Evolutionary conservation across 2,329 filamentous ascomycete genomes (phyloP), one percentile per base, ranked within the genome.

Genomic region (Fragosphaeria purpurea): DNA sequence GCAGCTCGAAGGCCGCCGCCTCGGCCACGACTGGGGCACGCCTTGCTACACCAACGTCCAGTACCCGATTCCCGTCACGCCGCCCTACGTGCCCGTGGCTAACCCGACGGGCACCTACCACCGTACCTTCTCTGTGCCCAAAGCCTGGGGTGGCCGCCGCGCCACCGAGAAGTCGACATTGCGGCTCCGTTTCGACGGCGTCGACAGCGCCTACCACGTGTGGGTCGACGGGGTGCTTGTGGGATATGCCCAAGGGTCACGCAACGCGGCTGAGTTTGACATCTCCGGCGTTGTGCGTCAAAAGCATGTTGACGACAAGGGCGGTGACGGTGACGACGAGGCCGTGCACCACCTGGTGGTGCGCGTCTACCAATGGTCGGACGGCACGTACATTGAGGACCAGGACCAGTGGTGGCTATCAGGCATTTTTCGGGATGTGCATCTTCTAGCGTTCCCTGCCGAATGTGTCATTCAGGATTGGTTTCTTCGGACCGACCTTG

Each of bases 241-340:
- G 2, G 84, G 84, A 3, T 87, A 86, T 58, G 78, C 78, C 3
- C 82, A 87, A 59, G 84, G 83, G 0, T 77, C 77, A 8, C 71
- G 83, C 39, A 87, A 87, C 57, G 73, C 83, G 0, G 74, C 79
- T 7, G 84, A 88, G 59, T 87, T 86, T 57, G 84, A 87, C 54
- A 67, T 87, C 10, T 80, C 80, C 0, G 32, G 49, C 30, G 35
- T 38, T 3, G 50, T 52, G 1, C 22, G 22, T 22, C 22, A 22
- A 22, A 22, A 22, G 22, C 22, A 22, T 22, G 22, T 22, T 22
- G 22, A 22, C 22, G 22, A 22, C 22, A 22, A 22, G 22, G 22
- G 22, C 22, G 3, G 22, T 22, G 35, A 31, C 1, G 57, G 66
- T 0, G 63, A 71, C 39, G 63, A 79, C 12, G 64, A 55, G 13